Evolutionary conservation across 306 rosid genomes (phyloP).

Genomic region (Pyrus betulifolia): DNA sequence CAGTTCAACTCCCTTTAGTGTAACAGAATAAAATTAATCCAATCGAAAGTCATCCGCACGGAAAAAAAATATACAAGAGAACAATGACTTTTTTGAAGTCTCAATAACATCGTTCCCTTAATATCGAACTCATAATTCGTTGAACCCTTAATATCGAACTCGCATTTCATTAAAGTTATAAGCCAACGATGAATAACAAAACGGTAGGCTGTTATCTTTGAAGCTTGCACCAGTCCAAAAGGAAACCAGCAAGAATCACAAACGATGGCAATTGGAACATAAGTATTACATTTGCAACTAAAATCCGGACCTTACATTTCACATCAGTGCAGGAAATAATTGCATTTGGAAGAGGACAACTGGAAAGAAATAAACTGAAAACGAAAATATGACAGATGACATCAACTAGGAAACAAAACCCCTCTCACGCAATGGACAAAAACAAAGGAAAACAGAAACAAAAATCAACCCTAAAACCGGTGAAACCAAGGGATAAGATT

Average conservation of each 20-base stretch:
- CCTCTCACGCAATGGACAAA: too few species aligned
- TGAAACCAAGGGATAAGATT: too few species aligned
- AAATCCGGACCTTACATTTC: neutral
- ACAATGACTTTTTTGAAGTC: too few species aligned
- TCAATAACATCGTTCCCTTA: too few species aligned
- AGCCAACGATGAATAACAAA: neutral
- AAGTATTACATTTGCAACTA: neutral
- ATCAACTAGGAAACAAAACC: neutral
- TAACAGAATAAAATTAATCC: too few species aligned
- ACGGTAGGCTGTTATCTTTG: too few species aligned
- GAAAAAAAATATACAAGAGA: neutral
- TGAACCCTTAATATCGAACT: too few species aligned
- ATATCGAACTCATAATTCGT: neutral
- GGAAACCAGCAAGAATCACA: neutral
- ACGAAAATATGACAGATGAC: neutral
- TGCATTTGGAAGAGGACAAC: neutral
- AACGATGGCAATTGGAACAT: neutral
- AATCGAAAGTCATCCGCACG: too few species aligned
- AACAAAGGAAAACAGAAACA: too few species aligned
- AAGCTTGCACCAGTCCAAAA: neutral
- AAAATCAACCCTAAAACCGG: too few species aligned
- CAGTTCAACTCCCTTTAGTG: too few species aligned
- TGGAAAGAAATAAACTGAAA: neutral
- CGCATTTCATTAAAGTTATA: neutral
- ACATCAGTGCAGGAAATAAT: neutral